Base-by-base conservation (phyloP, 306 rosid genomes). In the Prunus padus region DNA sequence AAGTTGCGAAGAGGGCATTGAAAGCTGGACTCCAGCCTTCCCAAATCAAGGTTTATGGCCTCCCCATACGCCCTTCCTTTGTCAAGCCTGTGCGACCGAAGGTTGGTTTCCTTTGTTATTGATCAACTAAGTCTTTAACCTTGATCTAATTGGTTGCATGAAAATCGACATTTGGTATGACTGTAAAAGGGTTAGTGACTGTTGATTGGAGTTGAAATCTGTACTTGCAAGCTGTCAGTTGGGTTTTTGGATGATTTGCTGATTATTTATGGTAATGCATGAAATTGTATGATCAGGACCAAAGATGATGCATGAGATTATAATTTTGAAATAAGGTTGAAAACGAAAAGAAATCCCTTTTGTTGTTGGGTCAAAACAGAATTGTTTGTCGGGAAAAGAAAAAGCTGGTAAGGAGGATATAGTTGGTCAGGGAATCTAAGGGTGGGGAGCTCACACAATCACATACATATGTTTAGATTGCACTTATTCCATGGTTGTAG, bases 11-110 rank as follows among this genome's bases (percentile, higher is more conserved):
- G 72, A 85, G 96, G 80, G 99, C 97, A 75, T 76, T 76, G 67
- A 92, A 89, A 88, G 99, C 99, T 64, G 99, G 99, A 70, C 92
- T 95, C 68, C 79, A 90, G 82, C 87, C 88, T 83, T 83, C 97
- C 63, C 93, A 87, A 83, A 87, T 91, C 85, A 91, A 89, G 83
- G 91, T 93, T 77, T 93, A 82, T 82, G 98, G 97, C 75, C 92
- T 93, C 67, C 98, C 98, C 0, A 93, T 93, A 42, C 83, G 98
- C 50, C 97, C 97, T 80, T 87, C 92, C 74, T 93, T 92, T 75
- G 90, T 90, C 65, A 92, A 95, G 84, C 92, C 93, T 22, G 89
- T 95, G 82, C 86, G 87, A 47, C 85, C 99, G 9, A 95, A 95
- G 98, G 98, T 95, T 71, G 80, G 80, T 64, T 66, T 8, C 70